Percentiles rank a stretch among this genome's conserved stretches.
phyloP scores from a whole-genome alignment of 176 grass and related monocot species.

The Triticum dicoccoides region DNA sequence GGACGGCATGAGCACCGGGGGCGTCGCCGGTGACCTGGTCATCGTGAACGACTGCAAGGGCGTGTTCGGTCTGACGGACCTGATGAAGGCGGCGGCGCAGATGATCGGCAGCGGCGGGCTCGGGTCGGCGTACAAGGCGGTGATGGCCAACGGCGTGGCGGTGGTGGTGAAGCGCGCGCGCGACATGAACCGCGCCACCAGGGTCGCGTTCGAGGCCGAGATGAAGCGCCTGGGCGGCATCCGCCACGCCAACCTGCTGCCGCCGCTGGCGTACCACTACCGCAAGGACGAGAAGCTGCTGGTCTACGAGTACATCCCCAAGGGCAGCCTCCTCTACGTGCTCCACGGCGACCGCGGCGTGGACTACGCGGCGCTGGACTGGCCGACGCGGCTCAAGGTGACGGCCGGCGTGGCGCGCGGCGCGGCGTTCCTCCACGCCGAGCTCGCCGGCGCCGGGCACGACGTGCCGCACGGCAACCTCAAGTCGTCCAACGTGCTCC shows the following conservation, averaged over 20 bases:
- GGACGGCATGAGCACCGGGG: conserved; percentile 12
- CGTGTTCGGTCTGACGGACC: conserved; percentile 62
- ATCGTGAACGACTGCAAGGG: conserved; percentile 78
- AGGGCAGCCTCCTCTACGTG: conserved; percentile 83
- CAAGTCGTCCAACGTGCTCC: conserved; percentile 84
- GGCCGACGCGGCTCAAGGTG: conserved; percentile 60
- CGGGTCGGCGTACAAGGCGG: conserved; percentile 86
- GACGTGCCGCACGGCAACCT: conserved; percentile 86
- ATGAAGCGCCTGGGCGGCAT: conserved; percentile 54
- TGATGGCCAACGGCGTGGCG: conserved; percentile 54
- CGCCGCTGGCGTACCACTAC: conserved; percentile 79
- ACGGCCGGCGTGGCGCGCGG: conserved; percentile 58
- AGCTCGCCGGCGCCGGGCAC: conserved; percentile 23
- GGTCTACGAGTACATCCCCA: conserved; percentile 83
- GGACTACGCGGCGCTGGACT: conserved; percentile 75
- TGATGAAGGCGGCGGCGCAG: conserved; percentile 93
- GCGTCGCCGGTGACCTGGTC: conserved; percentile 39
- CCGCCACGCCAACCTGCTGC: conserved; percentile 63
- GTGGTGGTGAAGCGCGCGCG: conserved; percentile 76
- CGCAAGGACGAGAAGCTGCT: conserved; percentile 85
- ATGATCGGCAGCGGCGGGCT: conserved; percentile 59
- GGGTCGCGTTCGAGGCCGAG: conserved; percentile 73
- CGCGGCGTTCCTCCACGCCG: conserved; percentile 54
- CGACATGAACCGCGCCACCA: conserved; percentile 73
- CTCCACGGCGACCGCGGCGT: conserved; percentile 83